These are phyloP conservation scores for Lasiodiplodia hormozganensis DNA, from an alignment of 2,329 filamentous ascomycete genomes.

Conservation along the genomic window DNA sequence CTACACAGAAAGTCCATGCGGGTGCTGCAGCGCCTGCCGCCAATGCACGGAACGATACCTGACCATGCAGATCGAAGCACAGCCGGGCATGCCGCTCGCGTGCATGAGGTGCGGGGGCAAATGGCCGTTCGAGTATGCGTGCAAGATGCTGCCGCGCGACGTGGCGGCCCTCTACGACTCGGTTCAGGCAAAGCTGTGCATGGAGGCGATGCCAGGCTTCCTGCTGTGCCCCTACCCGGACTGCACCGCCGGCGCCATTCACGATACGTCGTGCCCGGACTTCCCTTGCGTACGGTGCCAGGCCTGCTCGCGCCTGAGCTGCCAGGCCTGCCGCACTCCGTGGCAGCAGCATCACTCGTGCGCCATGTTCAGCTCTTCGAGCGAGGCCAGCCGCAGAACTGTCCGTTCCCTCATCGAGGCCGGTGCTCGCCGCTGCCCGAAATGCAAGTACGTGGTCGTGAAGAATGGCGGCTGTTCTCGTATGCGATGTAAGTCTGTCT, in stretches of 20 bases:
- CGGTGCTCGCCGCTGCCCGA: not conserved
- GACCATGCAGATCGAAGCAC: no score
- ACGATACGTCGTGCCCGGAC: not conserved
- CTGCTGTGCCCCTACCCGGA: not conserved
- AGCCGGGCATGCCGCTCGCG: no score
- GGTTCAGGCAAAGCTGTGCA: not conserved
- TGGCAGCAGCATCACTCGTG: not conserved
- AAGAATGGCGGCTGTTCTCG: not conserved
- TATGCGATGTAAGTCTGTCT: not conserved
- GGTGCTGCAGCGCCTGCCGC: no score
- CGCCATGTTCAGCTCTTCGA: not conserved
- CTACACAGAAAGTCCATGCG: no score
- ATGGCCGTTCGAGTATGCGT: no score
- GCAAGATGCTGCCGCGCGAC: no score
- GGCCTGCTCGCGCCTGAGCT: not conserved
- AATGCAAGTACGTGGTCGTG: not conserved
- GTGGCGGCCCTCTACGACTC: not conserved
- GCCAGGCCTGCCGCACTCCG: not conserved
- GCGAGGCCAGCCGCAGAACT: not conserved
- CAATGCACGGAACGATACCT: no score
- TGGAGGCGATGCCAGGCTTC: not conserved
- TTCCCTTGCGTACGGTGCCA: not conserved
- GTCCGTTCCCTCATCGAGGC: not conserved
- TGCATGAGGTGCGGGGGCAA: no score
- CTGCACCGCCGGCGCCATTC: not conserved